A percentile compares a stretch with the other conserved stretches of the same genome.
Evolutionary conservation across 305 asterid genomes (phyloP).

Genomic region (Salvia sclarea): DNA sequence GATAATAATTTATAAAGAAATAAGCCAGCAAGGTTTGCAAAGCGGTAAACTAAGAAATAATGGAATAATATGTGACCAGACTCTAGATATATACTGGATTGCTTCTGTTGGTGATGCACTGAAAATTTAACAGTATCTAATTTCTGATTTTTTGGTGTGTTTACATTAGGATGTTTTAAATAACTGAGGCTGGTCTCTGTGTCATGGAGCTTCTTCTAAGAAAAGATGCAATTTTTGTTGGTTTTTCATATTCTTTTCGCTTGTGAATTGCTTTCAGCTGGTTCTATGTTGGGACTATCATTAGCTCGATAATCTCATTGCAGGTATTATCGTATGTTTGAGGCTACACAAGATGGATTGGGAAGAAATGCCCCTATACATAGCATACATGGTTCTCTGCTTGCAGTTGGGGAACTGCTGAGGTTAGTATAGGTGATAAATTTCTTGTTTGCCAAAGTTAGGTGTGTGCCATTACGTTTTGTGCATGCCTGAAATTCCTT

Average conservation of each 20-base stretch:
- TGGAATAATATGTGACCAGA: neutral
- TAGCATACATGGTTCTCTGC: conserved; percentile 98
- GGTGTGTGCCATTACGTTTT: conserved; percentile 12
- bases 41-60: neutral
- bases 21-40: neutral
- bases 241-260: neutral
- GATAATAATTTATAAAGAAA: neutral
- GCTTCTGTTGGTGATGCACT: neutral
- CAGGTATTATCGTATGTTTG: conserved; percentile 99
- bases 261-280: conserved; percentile 8
- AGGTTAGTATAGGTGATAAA: conserved; percentile 58
- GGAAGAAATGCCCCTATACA: conserved; percentile 89
- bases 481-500: conserved; percentile 12
- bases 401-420: conserved; percentile 97
- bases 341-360: conserved; percentile 98
- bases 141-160: neutral
- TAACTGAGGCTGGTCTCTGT: neutral
- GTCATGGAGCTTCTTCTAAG: conserved; percentile 1
- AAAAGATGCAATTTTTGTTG: neutral
- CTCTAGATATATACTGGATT: neutral
- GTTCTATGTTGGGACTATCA: conserved; percentile 16
- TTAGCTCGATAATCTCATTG: conserved; percentile 32
- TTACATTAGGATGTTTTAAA: conserved; percentile 5
- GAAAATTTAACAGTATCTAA: neutral
- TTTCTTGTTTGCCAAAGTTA: conserved; percentile 31